Conservation (phyloP, 2,329 filamentous ascomycete species). For the Pseudopithomyces chartarum region DNA sequence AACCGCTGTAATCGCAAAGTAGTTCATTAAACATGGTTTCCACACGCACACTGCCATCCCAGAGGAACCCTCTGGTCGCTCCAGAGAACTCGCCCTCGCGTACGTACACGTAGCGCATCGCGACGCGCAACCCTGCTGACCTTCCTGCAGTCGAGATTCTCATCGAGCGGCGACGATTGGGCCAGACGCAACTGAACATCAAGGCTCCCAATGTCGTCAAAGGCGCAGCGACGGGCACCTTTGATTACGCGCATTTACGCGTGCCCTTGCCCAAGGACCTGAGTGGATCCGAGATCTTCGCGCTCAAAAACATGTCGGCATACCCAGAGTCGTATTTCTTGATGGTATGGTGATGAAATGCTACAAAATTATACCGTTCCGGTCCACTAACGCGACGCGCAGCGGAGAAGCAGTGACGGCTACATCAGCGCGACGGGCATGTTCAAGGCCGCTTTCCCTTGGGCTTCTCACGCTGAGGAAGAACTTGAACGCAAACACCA, state of each 20-base stretch:
- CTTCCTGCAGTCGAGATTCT: constrained; percentile 58
- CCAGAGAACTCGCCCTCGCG: constrained; percentile 66
- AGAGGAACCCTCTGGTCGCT: constrained; percentile 69
- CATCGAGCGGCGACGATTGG: constrained; percentile 82
- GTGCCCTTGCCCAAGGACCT: constrained; percentile 92
- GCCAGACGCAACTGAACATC: constrained; percentile 87
- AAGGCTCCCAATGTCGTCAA: constrained; percentile 71
- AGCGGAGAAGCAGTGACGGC: constrained; percentile 82
- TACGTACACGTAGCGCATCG: constrained; percentile 54
- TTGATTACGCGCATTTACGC: constrained; percentile 95
- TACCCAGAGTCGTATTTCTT: constrained; percentile 92
- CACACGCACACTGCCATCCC: constrained; percentile 60
- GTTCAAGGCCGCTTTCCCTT: constrained; percentile 90
- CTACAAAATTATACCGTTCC: constrained; percentile 13
- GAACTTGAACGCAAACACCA: constrained; percentile 80
- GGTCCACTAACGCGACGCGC: constrained; percentile 34
- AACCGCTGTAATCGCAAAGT: constrained; percentile 18
- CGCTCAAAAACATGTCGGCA: constrained; percentile 63
- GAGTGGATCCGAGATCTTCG: constrained; percentile 86
- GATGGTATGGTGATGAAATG: constrained; percentile 64
- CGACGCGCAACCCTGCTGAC: constrained; percentile 29
- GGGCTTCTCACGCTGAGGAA: constrained; percentile 73
- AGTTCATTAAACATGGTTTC: constrained; percentile 35
- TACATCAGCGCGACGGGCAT: constrained; percentile 86
- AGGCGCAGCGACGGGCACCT: constrained; percentile 68